A percentile compares a stretch with the other conserved stretches of the same genome.
These are phyloP conservation scores for Metschnikowia hibisci DNA, from an alignment of 805 yeast genomes.

Conservation along the genomic window DNA sequence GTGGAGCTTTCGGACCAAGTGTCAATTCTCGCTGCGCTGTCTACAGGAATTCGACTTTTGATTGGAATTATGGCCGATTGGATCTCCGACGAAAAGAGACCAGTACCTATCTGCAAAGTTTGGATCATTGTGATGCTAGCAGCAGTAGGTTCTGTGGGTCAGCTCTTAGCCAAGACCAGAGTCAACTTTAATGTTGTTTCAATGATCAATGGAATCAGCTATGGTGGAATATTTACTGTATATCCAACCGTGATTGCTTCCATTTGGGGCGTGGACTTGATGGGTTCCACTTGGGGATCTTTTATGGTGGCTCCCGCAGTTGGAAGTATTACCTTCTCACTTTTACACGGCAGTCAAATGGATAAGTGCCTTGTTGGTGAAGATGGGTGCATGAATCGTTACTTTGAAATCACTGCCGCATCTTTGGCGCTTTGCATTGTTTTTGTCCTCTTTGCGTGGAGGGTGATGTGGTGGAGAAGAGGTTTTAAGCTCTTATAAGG, in stretches of 20 bases:
- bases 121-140: conserved; percentile 30
- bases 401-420: conserved; percentile 25
- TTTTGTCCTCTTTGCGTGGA: conserved; percentile 27
- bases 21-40: conserved; percentile 57
- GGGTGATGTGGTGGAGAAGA: conserved; percentile 27
- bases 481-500: conserved; percentile 25
- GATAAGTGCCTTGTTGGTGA: conserved; percentile 39
- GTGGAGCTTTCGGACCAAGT: conserved; percentile 45
- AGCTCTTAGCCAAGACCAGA: conserved; percentile 14
- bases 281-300: conserved; percentile 92
- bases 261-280: conserved; percentile 82
- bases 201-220: conserved; percentile 59
- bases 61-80: conserved; percentile 70
- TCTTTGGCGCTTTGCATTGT: conserved; percentile 25
- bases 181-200: conserved; percentile 30
- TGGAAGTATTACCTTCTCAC: conserved; percentile 67
- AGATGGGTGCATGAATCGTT: conserved; percentile 23
- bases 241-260: conserved; percentile 81
- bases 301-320: conserved; percentile 86
- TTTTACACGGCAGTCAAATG: conserved; percentile 61
- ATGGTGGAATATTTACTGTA: conserved; percentile 82
- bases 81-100: conserved; percentile 31
- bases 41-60: conserved; percentile 65
- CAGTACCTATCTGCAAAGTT: conserved; percentile 28
- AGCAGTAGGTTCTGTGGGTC: conserved; percentile 32